Conservation (phyloP, 2,329 filamentous ascomycete genomes). For the Chrysoporthe austroafricana region DNA sequence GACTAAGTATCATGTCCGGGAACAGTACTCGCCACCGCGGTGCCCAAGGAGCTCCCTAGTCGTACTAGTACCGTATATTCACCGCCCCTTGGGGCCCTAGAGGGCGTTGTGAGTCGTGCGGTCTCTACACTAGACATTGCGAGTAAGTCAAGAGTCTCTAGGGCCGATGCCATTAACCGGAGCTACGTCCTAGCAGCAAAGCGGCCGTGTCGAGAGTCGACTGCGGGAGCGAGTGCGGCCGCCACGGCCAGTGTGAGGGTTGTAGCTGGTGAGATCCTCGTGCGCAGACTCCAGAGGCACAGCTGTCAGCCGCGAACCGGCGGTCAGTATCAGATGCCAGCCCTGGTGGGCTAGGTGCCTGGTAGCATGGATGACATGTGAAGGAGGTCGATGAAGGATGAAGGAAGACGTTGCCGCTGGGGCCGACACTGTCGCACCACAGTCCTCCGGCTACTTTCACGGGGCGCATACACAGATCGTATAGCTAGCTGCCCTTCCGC, state of each 20-base stretch:
- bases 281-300: background rate
- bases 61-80: background rate
- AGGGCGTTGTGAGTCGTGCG: background rate
- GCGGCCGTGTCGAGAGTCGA: background rate
- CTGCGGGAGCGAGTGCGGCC: background rate
- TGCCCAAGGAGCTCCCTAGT: constrained; percentile 21
- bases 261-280: background rate
- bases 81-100: constrained; percentile 12
- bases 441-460: background rate
- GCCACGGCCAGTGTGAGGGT: background rate
- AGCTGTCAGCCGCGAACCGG: constrained; percentile 1
- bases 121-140: background rate
- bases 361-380: constrained; percentile 12
- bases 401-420: background rate
- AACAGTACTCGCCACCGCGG: constrained; percentile 11
- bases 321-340: constrained; percentile 7
- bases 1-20: background rate
- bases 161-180: background rate
- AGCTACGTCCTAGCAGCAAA: background rate
- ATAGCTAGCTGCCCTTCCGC: too few relatives aligned
- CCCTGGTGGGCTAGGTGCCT: background rate
- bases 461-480: too few relatives aligned
- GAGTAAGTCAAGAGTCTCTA: constrained; percentile 1
- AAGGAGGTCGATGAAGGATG: constrained; percentile 10
- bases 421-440: background rate